Conservation (phyloP, 2,329 filamentous ascomycete genomes). For the Hypoxylon sp. region DNA sequence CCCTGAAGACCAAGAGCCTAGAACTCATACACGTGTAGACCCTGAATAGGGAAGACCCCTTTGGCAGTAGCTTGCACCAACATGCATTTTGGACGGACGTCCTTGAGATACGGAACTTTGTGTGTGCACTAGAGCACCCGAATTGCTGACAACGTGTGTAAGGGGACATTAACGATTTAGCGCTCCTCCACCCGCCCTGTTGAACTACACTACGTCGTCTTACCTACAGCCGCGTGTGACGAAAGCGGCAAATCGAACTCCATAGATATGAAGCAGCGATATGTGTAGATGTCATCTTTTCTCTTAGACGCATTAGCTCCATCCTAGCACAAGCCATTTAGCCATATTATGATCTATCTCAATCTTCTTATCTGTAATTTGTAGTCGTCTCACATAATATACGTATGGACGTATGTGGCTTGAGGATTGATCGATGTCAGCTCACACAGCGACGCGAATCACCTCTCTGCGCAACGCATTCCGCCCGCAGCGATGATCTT, state of each 20-base stretch:
- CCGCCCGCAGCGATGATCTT: slow-evolving; percentile 32
- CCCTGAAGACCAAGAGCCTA: slow-evolving; percentile 30
- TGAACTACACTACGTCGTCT: slow-evolving; percentile 32
- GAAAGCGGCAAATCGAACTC: slow-evolving; percentile 49
- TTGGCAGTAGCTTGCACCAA: slow-evolving; percentile 6
- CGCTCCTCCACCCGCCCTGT: slow-evolving; percentile 20
- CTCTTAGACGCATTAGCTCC: slow-evolving; percentile 18
- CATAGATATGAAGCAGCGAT: slow-evolving; percentile 19
- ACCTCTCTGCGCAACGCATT: slow-evolving; percentile 26
- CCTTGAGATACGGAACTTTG: slow-evolving; percentile 2
- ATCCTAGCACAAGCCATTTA: slow-evolving; percentile 16
- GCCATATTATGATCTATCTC: slow-evolving; percentile 18
- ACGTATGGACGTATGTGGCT: slow-evolving; percentile 7
- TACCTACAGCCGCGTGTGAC: slow-evolving; percentile 47
- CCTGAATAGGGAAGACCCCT: slow-evolving; percentile 25
- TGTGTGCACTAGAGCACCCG: slow-evolving; percentile 17
- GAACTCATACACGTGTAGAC: slow-evolving; percentile 33
- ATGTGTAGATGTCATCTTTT: slow-evolving; percentile 6
- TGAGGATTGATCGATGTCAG: slow-evolving; percentile 12
- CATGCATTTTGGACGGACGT: not conserved
- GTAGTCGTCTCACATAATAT: slow-evolving; percentile 12
- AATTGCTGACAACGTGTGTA: slow-evolving; percentile 21
- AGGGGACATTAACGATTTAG: slow-evolving; percentile 19
- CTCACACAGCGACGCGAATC: slow-evolving; percentile 26
- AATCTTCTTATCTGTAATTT: slow-evolving; percentile 27